Conservation (phyloP, 768 basidiomycete species). For the Lactarius evosmus region DNA sequence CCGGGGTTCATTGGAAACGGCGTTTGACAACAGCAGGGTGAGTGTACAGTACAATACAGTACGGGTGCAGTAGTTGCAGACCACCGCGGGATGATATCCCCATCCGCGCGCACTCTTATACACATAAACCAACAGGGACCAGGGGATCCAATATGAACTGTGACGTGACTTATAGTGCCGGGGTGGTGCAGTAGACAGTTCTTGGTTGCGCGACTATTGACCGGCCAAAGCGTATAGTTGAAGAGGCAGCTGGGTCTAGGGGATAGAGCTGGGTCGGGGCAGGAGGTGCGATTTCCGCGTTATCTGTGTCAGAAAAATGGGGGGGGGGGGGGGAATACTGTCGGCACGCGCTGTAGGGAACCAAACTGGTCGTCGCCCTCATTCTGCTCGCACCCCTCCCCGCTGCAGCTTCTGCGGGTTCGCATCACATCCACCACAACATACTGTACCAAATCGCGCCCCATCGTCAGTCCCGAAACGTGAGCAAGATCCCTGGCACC, state of each 20-base stretch:
- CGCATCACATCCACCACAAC: neutral
- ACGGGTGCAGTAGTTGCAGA: neutral
- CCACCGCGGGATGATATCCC: neutral
- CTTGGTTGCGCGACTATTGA: constrained; percentile 1
- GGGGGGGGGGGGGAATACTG: neutral
- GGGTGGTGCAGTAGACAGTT: neutral
- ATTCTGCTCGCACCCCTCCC: neutral
- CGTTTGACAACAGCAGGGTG: neutral
- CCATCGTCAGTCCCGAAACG: neutral
- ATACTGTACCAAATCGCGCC: neutral
- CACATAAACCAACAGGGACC: neutral
- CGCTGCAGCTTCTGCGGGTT: neutral
- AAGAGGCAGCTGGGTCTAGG: constrained; percentile 1
- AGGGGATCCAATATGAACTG: constrained; percentile 8
- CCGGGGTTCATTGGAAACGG: neutral
- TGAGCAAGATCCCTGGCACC: neutral
- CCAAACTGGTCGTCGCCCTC: constrained; percentile 2
- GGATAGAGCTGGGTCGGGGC: neutral
- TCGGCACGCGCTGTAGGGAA: neutral
- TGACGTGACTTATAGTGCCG: neutral
- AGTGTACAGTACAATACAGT: neutral
- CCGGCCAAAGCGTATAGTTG: constrained; percentile 1
- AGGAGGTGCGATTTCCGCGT: neutral
- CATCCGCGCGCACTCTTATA: neutral
- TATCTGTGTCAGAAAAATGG: neutral